These are phyloP conservation scores for Letharia lupina DNA, from an alignment of 495 filamentous ascomycete species.

Conservation along the genomic window DNA sequence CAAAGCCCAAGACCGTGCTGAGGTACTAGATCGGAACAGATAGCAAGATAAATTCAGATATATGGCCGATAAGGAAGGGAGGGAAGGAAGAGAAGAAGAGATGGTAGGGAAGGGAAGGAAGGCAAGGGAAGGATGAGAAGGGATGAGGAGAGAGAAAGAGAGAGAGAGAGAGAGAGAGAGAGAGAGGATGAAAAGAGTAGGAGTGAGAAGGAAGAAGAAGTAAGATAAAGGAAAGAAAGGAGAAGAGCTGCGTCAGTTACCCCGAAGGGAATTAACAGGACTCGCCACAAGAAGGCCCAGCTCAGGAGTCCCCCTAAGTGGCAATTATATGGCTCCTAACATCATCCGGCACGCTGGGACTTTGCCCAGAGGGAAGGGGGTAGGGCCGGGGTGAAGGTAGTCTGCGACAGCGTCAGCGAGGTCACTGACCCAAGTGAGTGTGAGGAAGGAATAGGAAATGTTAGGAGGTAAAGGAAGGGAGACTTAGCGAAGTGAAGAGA, in stretches of 20 bases:
- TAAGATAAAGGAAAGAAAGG: background rate
- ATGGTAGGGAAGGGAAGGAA: background rate
- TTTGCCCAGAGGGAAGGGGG: background rate
- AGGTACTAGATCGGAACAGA: background rate
- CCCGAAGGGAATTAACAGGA: background rate
- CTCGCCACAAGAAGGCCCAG: background rate
- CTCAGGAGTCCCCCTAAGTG: background rate
- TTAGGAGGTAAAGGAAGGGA: background rate
- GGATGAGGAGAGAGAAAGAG: background rate
- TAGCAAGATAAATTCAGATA: background rate
- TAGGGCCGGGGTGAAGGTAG: background rate
- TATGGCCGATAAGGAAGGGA: background rate
- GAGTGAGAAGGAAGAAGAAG: background rate
- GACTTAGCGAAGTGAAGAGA: background rate
- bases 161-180: background rate
- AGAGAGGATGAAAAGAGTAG: too few relatives aligned
- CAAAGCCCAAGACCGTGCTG: slow-evolving; percentile 6
- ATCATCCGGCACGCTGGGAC: background rate
- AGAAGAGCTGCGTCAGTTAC: background rate
- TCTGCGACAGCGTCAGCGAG: background rate
- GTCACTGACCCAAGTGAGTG: background rate
- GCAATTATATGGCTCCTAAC: background rate
- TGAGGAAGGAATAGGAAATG: background rate
- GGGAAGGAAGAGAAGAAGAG: background rate
- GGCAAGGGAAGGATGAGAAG: background rate